Evolutionary conservation across 352 stramenopile genomes (phyloP), one percentile per base, ranked within the genome.

Genomic region (Phytophthora pinifolia): DNA sequence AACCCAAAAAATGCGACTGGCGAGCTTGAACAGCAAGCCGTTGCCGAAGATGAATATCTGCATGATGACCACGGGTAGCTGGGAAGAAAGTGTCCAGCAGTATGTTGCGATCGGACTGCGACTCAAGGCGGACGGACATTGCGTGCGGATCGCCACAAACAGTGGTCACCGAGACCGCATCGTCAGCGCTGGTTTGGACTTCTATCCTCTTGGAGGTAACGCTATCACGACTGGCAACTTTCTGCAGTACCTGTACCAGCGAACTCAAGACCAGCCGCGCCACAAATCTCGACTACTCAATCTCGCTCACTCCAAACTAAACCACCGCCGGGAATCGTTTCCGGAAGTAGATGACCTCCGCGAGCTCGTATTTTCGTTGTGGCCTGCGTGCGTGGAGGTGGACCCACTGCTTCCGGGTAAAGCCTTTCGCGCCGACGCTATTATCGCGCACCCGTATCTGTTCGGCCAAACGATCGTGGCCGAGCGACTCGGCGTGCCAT

Each of bases 141-240:
- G 83, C 25, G 91, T 98, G 1, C 79, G 94, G 4, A 83, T 98
- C 31, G 92, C 90, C 1, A 94, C 89, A 8, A 90, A 94, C 47
- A 74, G 76, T 20, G 72, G 71, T 6, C 89, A 92, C 66, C 73
- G 89, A 0, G 47, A 83, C 9, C 78, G 76, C 2, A 82, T 98
- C 29, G 57, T 77, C 9, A 64, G 49, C 20, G 59, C 65, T 42
- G 79, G 80, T 8, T 54, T 92, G 6, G 78, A 89, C 34, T 92
- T 90, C 44, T 90, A 79, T 48, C 74, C 83, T 14, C 73, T 92
- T 17, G 73, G 68, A 30, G 83, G 83, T 13, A 70, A 60, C 32
- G 54, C 70, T 0, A 72, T 65, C 14, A 88, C 70, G 1, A 70
- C 76, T 14, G 56, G 56, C 9, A 76, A 74, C 22, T 88, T 84